Base-by-base conservation (phyloP, 108 stramenopile species). In the Heterococcus sp. region DNA sequence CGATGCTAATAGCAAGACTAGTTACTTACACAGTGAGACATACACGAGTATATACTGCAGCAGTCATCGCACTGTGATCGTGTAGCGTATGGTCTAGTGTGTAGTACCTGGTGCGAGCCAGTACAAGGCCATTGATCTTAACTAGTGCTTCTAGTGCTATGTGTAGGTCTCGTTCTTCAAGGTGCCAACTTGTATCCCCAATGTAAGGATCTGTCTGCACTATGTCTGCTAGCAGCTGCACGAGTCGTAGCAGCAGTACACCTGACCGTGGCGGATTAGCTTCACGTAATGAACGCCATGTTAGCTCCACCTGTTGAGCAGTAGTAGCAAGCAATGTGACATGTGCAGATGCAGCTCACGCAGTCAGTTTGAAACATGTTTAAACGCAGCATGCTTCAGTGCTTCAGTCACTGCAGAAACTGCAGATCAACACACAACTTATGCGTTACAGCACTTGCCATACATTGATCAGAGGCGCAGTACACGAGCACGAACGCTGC, bases 231-330 rank as follows among this genome's bases (percentile, higher is more conserved):
- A 68, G 75, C 29, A 66, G 66, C 2, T 75, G 66, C 67, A 39
- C 75, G 14, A 75, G 75, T 66, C 75, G 37, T 34, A 75, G 3
- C n/a, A 75, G 37, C 5, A 75, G 75, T 39, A 67, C 58, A 21
- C 75, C 75, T 26, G 33, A 68, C 67, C 75, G 75, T 21, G 75
- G 75, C 1, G 75, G 30, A 26, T 21, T 33, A 28, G 14, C 46
- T 8, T 21, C 46, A 58, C 46, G 46, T 8, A 58, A 8, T 58
- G 46, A 21, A 14, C 46, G 14, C 46, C 46, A 58, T 58, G 46
- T 58, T 58, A 14, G 46, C 46, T 58, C 46, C 46, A 58, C 46
- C 46, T 58, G 46, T 8, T 58, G 46, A 58, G 46, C 21, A 21
- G 21, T 58, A n/a, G n/a, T n/a, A n/a, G n/a, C n/a, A n/a, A n/a